Conservation (phyloP, 2,329 filamentous ascomycete genomes). For the Stromatinia cepivora region DNA sequence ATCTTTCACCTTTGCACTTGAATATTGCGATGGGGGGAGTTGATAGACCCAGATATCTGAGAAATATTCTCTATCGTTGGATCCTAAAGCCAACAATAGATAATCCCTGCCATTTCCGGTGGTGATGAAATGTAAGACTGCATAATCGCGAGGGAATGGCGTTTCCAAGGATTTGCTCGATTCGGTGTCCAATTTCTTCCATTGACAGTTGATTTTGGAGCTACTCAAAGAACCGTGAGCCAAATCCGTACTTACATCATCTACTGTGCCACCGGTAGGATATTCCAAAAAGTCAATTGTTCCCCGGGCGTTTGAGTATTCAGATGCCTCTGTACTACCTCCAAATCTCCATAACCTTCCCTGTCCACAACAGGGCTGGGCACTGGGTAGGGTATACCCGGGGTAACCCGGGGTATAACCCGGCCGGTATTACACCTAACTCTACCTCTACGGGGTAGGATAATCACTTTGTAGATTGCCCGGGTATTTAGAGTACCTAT, state of each 20-base stretch:
- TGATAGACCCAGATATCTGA: conserved; percentile 18
- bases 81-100: conserved; percentile 8
- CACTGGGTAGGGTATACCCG: too few species aligned
- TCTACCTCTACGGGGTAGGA: too few species aligned
- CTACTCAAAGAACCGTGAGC: neutral
- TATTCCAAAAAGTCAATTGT: conserved; percentile 1
- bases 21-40: neutral
- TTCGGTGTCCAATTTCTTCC: neutral
- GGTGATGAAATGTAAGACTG: conserved; percentile 6
- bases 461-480: too few species aligned
- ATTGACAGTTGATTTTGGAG: neutral
- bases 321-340: neutral
- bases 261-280: conserved; percentile 5
- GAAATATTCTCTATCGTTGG: neutral
- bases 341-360: conserved; percentile 14
- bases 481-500: too few species aligned
- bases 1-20: conserved; percentile 11
- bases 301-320: neutral
- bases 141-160: neutral
- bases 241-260: neutral
- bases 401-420: too few species aligned
- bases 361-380: conserved; percentile 8
- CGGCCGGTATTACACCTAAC: too few species aligned
- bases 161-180: neutral
- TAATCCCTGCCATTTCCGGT: conserved; percentile 15